Evolutionary conservation across 225 moss, liverwort and hornwort species (phyloP).

Genomic region (Pseudoscleropodium purum): DNA sequence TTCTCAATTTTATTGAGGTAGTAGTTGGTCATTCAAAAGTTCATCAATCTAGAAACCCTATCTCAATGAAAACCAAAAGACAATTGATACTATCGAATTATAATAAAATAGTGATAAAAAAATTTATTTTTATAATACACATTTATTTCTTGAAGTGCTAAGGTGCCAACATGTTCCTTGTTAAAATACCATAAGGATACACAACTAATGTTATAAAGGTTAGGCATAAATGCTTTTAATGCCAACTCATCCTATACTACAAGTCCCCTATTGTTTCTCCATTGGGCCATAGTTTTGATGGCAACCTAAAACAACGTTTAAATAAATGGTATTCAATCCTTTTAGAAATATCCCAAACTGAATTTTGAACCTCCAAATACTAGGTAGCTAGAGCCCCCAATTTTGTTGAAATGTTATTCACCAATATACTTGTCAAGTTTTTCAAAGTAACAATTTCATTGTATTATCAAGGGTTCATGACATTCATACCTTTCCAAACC

Average conservation of each 20-base stretch:
- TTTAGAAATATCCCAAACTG: background rate
- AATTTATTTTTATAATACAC: no score
- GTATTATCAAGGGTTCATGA: background rate
- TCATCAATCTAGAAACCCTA: no score
- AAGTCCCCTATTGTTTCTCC: accelerated
- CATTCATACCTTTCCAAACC: background rate
- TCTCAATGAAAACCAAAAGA: no score
- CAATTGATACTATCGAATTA: no score
- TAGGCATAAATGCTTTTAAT: background rate
- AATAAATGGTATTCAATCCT: background rate
- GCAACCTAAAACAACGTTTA: background rate
- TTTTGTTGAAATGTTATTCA: background rate
- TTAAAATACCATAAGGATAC: no score
- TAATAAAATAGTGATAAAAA: no score
- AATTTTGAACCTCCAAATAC: background rate
- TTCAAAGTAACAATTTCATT: background rate
- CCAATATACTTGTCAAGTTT: background rate
- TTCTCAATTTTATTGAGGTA: no score
- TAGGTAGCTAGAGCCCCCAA: background rate
- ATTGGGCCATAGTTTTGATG: background rate
- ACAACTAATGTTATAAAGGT: accelerated
- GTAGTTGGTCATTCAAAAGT: no score
- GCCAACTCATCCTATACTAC: background rate
- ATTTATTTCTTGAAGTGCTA: no score
- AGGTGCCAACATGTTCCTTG: no score